A percentile compares a stretch with the other conserved stretches of the same genome.
Evolutionary conservation across 1,139 yeast genomes (phyloP).

Genomic region (Keqinozyma sinolaborantium): DNA sequence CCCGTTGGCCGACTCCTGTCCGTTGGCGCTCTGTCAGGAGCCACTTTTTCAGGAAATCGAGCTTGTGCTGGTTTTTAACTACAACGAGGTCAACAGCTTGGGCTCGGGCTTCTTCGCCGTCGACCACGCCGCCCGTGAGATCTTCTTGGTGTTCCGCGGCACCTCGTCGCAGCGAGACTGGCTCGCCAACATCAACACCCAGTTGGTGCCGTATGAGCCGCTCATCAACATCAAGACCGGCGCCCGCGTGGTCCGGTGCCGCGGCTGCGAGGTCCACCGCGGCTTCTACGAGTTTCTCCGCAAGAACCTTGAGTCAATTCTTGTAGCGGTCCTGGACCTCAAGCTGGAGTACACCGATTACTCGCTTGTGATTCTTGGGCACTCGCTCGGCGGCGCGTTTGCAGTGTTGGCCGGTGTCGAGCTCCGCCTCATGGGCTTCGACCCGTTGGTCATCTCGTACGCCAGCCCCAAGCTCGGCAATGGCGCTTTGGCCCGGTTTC

Average conservation of each 20-base stretch:
- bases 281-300: conserved; percentile 50
- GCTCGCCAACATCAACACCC: conserved; percentile 47
- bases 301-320: conserved; percentile 34
- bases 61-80: conserved; percentile 31
- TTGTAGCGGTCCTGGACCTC: conserved; percentile 28
- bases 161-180: conserved; percentile 56
- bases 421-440: conserved; percentile 45
- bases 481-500: conserved; percentile 42
- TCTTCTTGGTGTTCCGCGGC: conserved; percentile 53
- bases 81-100: conserved; percentile 40
- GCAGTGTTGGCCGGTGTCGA: conserved; percentile 62
- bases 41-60: conserved; percentile 20
- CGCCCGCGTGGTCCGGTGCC: conserved; percentile 23
- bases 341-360: conserved; percentile 40
- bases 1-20: conserved; percentile 20
- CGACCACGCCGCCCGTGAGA: conserved; percentile 29
- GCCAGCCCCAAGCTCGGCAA: conserved; percentile 68
- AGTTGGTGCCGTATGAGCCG: conserved; percentile 39
- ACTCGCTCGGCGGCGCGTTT: conserved; percentile 72
- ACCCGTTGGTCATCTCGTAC: conserved; percentile 52
- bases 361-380: conserved; percentile 55
- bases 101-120: conserved; percentile 53
- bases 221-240: conserved; percentile 16
- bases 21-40: conserved; percentile 17
- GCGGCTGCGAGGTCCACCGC: conserved; percentile 52